Base-by-base conservation (phyloP, 1,139 yeast species). In the Zygoascus meyerae region DNA sequence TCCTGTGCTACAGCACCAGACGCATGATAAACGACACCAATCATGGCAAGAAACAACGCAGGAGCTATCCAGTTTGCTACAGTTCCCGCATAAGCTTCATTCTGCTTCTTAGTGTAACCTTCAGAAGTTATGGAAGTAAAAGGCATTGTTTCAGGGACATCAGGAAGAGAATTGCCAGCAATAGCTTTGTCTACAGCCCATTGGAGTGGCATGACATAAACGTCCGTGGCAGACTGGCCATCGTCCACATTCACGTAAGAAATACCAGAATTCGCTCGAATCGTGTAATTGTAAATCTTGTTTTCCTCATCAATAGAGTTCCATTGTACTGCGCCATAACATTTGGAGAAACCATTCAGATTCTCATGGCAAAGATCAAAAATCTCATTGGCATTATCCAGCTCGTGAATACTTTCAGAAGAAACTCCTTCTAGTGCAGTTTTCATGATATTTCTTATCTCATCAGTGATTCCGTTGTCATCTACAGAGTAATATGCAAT, bases 171-270 rank as follows among this genome's bases (percentile, higher is more conserved):
- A 7, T 21, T 7, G 15, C 33, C 30, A 6, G 39, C 44, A 34
- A 66, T 61, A 1, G 70, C 67, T 16, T 52, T 53, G 46, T 66
- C 70, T n/a, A 66, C 52, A 2, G 70, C 69, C 63, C 66, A 64
- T 44, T 66, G 70, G 11, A 67, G 46, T 2, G 70, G 70, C 34
- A 66, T 49, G 12, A 65, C 55, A 43, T 50, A 56, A 7, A 52
- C 52, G 39, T 66, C 70, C 11, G 54, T 47, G n/a, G 56, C 61
- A 7, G 66, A 62, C 9, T 55, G 48, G 16, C 52, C 52, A 16
- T 50, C 50, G 6, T 46, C 48, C 34, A 65, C 60, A 41, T 61
- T 52, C 40, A 66, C 53, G 30, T 44, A 43, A 21, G 48, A 43
- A 14, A 63, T 49, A 1, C 69, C 70, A 3, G 65, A 54, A 50